Base-by-base conservation (phyloP, 2,329 filamentous ascomycete species). In the Alternaria brassicae region DNA sequence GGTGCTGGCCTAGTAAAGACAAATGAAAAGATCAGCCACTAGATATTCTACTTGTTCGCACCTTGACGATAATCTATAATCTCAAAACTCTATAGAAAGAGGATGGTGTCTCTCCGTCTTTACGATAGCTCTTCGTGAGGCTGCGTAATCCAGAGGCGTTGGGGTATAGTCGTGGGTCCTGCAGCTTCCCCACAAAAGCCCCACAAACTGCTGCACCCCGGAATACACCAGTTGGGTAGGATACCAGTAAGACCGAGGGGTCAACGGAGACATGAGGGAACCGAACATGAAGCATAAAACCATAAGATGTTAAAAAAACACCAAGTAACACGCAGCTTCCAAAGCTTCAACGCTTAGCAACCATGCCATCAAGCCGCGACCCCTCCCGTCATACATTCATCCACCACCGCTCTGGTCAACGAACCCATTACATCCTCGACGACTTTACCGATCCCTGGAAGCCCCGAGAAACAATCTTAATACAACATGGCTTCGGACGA, bases 401-500 rank as follows among this genome's bases (percentile, higher is more conserved):
- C 44, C 58, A 56, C 12, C 75, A 78, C 57, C 49, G 65, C 3
- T 71, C 66, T 58, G 69, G 72, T 28, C 73, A 77, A 61, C 62
- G 54, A n/a, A 69, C 74, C 4, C 71, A 75, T 62, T 75, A 75
- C 60, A 66, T 74, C 23, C 41, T 58, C 27, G 55, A 72, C 52
- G 56, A 66, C 56, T 77, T 73, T 41, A 63, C 65, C 12, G 71
- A 72, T 50, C 72, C 72, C 3, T 77, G 72, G 75, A 75, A 73
- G 48, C 63, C 72, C 1, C 17, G 51, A 47, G 68, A 74, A n/a
- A 74, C 75, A 17, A 72, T 78, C 36, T 58, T 78, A 4, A 76
- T 78, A 17, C 75, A 78, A 36, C 75, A 78, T n/a, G 76, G 76
- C 8, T 78, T 78, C 54, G 75, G 65, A 2, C 69, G 76, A 8